Conservation (phyloP, 164 flowering plant genomes). For the Umbilicus rupestris region DNA sequence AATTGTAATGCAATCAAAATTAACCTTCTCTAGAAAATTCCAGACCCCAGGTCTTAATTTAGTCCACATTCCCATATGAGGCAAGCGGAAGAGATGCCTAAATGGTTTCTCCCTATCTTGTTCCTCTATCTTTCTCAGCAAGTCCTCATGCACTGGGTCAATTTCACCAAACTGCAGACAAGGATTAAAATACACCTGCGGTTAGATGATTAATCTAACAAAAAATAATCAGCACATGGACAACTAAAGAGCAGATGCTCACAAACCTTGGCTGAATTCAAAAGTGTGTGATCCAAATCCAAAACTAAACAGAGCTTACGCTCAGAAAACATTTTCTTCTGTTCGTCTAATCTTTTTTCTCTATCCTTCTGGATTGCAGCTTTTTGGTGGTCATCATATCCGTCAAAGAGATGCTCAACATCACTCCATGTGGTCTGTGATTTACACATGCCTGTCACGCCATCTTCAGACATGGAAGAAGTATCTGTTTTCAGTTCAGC, state of each 20-base stretch:
- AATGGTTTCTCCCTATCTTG: conserved; percentile 69
- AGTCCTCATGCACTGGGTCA: conserved; percentile 66
- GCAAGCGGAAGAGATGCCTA: conserved; percentile 77
- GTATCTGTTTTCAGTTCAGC: conserved; percentile 22
- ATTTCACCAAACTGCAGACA: conserved; percentile 67
- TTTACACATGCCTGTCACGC: conserved; percentile 18
- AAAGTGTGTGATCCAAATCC: conserved; percentile 96
- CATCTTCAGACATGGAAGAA: conserved; percentile 23
- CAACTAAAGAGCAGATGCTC: not conserved
- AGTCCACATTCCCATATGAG: conserved; percentile 95
- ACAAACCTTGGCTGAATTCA: conserved; percentile 85
- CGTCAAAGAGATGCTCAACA: conserved; percentile 78
- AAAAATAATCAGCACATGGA: not conserved
- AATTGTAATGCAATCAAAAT: not conserved
- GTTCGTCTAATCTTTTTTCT: conserved; percentile 80
- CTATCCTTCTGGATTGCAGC: conserved; percentile 88
- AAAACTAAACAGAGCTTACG: conserved; percentile 87
- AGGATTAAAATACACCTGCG: not conserved
- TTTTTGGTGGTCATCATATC: conserved; percentile 77
- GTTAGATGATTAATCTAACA: not conserved
- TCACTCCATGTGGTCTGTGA: conserved; percentile 60
- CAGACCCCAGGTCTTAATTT: conserved; percentile 91
- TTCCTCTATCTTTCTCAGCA: conserved; percentile 80
- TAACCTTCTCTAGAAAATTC: conserved; percentile 88
- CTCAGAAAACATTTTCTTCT: conserved; percentile 77